Evolutionary conservation across 2,329 filamentous ascomycete genomes (phyloP).

Genomic region (Colletotrichum sp.): DNA sequence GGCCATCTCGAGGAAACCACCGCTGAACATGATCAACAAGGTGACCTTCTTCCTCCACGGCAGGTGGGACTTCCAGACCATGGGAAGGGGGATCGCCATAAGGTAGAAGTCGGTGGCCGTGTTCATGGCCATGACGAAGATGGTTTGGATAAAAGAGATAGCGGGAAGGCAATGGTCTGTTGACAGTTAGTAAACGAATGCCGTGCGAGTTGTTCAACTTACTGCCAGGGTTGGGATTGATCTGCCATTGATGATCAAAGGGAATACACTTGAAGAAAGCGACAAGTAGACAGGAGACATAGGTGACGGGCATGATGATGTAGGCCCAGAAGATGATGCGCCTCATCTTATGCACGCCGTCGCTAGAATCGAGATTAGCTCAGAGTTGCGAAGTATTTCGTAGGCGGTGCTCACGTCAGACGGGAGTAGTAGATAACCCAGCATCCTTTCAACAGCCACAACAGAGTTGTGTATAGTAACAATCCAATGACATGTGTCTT

Average conservation of each 20-base stretch:
- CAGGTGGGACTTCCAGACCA: constrained; percentile 12
- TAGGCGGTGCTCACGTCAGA: constrained; percentile 42
- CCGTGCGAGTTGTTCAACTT: accelerated
- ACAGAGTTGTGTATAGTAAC: constrained; percentile 50
- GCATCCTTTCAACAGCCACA: constrained; percentile 58
- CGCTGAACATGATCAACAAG: constrained; percentile 15
- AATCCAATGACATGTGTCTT: constrained; percentile 59
- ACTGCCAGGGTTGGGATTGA: constrained; percentile 38
- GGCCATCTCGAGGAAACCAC: constrained; percentile 12
- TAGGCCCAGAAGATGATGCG: neutral
- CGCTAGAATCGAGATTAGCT: neutral
- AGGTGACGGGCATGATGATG: constrained; percentile 1
- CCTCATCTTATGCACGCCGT: constrained; percentile 7
- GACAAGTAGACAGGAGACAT: constrained; percentile 27
- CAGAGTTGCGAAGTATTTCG: neutral
- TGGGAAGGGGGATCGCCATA: constrained; percentile 3
- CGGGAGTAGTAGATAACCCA: constrained; percentile 57
- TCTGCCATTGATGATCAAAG: constrained; percentile 53
- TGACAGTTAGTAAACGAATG: neutral
- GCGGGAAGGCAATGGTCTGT: neutral
- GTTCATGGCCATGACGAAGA: constrained; percentile 15
- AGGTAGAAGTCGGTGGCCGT: constrained; percentile 9
- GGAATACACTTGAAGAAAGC: constrained; percentile 48
- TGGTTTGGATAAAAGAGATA: neutral
- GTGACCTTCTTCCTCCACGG: constrained; percentile 10